Evolutionary conservation across 495 filamentous ascomycete genomes (phyloP).

Genomic region (Podospora bellae-mahoneyi): DNA sequence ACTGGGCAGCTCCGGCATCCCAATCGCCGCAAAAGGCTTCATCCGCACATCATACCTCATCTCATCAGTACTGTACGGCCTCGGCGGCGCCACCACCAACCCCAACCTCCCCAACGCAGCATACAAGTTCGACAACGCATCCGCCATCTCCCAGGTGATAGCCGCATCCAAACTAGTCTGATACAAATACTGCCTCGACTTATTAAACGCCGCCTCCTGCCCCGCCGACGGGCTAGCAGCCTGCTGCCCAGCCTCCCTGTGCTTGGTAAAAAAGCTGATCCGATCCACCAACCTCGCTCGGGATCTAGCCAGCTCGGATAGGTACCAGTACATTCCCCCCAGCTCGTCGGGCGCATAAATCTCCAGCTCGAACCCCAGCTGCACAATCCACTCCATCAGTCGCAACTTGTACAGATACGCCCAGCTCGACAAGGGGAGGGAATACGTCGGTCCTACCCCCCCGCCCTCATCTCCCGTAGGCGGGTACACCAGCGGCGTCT

Average conservation of each 20-base stretch:
- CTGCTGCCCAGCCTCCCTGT: constrained; percentile 30
- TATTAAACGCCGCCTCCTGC: constrained; percentile 48
- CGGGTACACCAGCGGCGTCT: constrained; percentile 51
- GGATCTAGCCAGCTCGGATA: constrained; percentile 54
- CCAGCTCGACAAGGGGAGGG: constrained; percentile 76
- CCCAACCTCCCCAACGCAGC: constrained; percentile 58
- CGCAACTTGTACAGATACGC: constrained; percentile 81
- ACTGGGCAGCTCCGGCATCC: constrained; percentile 65
- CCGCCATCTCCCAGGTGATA: constrained; percentile 66
- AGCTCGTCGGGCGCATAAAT: constrained; percentile 86
- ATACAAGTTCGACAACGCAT: constrained; percentile 64
- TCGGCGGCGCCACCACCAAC: constrained; percentile 55
- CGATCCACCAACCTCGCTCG: constrained; percentile 64
- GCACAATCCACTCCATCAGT: constrained; percentile 82
- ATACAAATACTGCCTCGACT: constrained; percentile 57
- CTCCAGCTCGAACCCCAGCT: constrained; percentile 93
- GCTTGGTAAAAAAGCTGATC: constrained; percentile 59
- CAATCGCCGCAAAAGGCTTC: constrained; percentile 75
- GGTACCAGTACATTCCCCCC: constrained; percentile 85
- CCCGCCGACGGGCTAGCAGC: constrained; percentile 23
- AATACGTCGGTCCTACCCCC: constrained; percentile 44
- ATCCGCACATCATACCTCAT: constrained; percentile 84
- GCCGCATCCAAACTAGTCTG: constrained; percentile 63
- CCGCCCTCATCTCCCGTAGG: not conserved
- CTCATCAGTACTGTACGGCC: constrained; percentile 66